Evolutionary conservation across 2,329 filamentous ascomycete genomes (phyloP).

Genomic region (Pestalotiopsis fici): DNA sequence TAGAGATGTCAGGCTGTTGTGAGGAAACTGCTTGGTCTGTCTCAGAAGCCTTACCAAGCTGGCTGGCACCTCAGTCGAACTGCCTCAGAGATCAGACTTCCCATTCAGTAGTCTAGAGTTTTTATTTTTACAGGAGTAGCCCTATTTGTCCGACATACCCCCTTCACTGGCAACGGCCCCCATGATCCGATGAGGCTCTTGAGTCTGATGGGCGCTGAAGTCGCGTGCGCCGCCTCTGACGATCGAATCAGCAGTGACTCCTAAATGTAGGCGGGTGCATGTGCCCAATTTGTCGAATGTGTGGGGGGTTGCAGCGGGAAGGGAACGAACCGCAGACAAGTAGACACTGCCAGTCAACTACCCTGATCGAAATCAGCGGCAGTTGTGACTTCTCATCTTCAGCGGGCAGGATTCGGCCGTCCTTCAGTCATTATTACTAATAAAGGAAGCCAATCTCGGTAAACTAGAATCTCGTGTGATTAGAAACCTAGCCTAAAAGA

Average conservation of each 20-base stretch:
- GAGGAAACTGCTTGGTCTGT: too few species aligned
- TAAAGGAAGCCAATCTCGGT: background rate
- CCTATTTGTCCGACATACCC: background rate
- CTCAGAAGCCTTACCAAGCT: too few species aligned
- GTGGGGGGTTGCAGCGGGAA: background rate
- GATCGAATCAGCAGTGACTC: background rate
- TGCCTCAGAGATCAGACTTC: too few species aligned
- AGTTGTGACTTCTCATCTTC: background rate
- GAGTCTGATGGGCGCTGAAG: background rate
- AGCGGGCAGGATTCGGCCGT: background rate
- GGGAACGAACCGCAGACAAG: background rate
- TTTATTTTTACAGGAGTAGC: background rate
- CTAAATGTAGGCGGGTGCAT: background rate
- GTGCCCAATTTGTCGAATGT: background rate
- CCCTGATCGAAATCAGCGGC: background rate
- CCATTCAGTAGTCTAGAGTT: background rate
- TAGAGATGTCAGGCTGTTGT: too few species aligned
- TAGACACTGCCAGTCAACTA: background rate
- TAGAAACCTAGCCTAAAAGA: too few species aligned
- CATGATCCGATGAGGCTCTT: background rate
- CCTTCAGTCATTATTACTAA: background rate
- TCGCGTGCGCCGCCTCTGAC: background rate
- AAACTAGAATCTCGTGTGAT: background rate
- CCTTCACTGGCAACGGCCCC: background rate
- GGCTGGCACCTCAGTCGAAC: too few species aligned